Conservation (phyloP, 2,329 filamentous ascomycete species). For the Nakataea oryzae region DNA sequence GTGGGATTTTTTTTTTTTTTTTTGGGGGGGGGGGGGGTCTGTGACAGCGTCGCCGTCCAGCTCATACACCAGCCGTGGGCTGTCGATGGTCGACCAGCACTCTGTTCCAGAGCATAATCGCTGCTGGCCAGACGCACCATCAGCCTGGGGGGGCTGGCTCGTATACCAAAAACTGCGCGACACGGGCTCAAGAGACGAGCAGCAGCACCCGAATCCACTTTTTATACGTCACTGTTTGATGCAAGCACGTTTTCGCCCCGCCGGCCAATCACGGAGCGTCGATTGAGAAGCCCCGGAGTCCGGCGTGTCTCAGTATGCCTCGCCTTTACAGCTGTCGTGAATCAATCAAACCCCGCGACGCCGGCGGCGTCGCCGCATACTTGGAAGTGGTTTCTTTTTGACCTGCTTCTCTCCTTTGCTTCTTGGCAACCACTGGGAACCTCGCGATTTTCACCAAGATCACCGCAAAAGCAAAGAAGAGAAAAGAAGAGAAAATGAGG, state of each 20-base stretch:
- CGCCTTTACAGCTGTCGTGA: neutral
- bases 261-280: neutral
- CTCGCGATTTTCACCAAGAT: neutral
- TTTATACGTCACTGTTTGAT: neutral
- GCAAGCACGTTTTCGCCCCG: conserved; percentile 1
- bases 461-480: neutral
- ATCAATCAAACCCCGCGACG: neutral
- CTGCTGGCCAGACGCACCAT: neutral
- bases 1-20: no score
- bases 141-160: no score
- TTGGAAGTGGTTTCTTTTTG: no score
- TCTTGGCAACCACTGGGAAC: neutral
- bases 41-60: no score
- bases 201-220: neutral
- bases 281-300: no score
- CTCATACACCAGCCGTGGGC: no score
- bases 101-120: no score
- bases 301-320: neutral
- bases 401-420: neutral
- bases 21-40: no score
- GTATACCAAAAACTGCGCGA: neutral
- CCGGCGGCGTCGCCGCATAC: neutral
- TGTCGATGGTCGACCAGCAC: no score
- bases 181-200: no score
- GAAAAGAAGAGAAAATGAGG: neutral